phyloP scores from a whole-genome alignment of 202 grass and related monocot species.

The Elaeis oleifera region DNA sequence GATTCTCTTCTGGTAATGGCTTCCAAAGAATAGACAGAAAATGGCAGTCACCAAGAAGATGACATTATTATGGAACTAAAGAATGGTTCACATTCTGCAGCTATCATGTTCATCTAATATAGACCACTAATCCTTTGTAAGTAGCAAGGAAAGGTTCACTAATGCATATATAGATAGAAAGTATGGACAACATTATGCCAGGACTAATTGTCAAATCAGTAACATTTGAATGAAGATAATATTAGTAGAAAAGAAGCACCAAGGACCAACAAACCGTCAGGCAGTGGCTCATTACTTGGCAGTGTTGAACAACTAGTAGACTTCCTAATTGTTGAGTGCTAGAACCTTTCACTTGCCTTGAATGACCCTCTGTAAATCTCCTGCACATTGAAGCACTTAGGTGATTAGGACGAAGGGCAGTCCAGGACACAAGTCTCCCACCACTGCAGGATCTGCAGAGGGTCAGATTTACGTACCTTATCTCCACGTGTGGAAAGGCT shows the following conservation, averaged over 20 bases:
- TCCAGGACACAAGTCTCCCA: no score
- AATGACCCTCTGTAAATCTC: neutral
- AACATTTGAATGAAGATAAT: neutral
- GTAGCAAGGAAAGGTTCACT: no score
- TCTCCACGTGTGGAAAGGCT: no score
- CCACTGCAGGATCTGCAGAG: no score
- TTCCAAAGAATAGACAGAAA: neutral
- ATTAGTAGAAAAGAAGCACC: neutral
- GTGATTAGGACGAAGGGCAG: neutral
- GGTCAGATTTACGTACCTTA: no score
- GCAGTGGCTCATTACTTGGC: neutral
- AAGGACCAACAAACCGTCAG: neutral
- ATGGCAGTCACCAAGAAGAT: neutral
- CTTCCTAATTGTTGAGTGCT: neutral
- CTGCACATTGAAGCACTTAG: neutral
- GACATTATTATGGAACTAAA: neutral
- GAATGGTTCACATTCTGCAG: neutral
- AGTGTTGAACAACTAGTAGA: neutral
- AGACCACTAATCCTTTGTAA: no score
- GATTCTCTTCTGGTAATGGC: neutral
- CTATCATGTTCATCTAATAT: no score
- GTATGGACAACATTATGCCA: no score
- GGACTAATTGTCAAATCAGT: neutral
- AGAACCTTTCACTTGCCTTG: neutral
- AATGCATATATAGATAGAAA: no score